phyloP scores from a whole-genome alignment of 257 asterid species.

The Solanum dulcamara region DNA sequence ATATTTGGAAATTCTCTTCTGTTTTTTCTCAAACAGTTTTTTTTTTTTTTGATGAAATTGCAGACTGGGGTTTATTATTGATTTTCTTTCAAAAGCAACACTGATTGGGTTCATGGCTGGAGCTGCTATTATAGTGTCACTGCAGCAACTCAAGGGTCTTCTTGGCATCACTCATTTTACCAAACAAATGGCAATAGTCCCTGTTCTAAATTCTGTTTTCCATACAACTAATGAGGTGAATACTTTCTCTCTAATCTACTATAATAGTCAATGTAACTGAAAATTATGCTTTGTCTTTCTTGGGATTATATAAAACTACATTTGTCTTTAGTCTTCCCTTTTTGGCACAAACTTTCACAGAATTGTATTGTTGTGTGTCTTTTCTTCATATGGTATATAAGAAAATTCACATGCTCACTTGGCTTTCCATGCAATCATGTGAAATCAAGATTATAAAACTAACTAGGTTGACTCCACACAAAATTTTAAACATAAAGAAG shows the following conservation, averaged over 20 bases:
- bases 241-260: background rate
- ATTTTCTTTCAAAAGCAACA: conserved; percentile 79
- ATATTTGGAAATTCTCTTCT: background rate
- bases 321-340: background rate
- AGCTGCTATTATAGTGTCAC: conserved; percentile 78
- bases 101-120: conserved; percentile 92
- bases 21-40: no score
- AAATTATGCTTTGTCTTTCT: background rate
- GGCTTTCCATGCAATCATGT: background rate
- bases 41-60: background rate
- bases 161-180: conserved; percentile 67
- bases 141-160: conserved; percentile 72
- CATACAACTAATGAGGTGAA: conserved; percentile 36
- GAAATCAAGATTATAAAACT: background rate
- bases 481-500: background rate
- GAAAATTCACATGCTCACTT: background rate
- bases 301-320: background rate
- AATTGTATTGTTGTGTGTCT: background rate
- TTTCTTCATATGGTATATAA: background rate
- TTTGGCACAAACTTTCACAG: background rate
- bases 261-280: background rate
- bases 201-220: conserved; percentile 67
- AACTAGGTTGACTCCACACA: background rate
- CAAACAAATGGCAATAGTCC: conserved; percentile 62
- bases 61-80: conserved; percentile 82